Conservation (phyloP, 495 filamentous ascomycete species). For the Neurospora africana region DNA sequence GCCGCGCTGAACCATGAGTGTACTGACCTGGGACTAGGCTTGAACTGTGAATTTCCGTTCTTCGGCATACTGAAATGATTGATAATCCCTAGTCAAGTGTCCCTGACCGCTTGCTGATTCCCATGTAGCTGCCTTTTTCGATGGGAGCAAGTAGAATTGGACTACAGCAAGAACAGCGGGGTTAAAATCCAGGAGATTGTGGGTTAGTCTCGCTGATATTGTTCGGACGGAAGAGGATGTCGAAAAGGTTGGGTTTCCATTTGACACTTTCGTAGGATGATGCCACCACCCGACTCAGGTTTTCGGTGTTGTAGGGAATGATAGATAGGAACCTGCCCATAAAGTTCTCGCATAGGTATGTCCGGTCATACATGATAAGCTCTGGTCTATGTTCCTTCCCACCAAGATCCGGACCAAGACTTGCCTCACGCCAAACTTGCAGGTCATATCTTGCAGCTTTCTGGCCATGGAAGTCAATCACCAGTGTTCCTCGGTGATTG, state of each 20-base stretch:
- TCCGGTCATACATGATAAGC: background rate
- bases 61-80: background rate
- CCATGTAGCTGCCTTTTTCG: background rate
- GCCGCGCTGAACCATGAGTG: no score
- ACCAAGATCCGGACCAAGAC: background rate
- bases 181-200: background rate
- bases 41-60: background rate
- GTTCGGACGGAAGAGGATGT: background rate
- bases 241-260: background rate
- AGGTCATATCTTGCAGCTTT: background rate
- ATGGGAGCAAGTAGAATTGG: background rate
- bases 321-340: background rate
- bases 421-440: background rate
- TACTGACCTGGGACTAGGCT: background rate
- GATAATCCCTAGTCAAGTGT: background rate
- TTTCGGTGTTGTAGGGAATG: background rate
- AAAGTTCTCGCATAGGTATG: background rate
- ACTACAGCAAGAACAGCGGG: background rate
- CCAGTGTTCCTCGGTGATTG: slow-evolving; percentile 69
- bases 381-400: background rate
- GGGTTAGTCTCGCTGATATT: background rate
- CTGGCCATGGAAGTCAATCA: slow-evolving; percentile 20
- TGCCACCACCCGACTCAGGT: background rate
- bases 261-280: background rate
- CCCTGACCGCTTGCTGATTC: background rate